Evolutionary conservation across 352 stramenopile species (phyloP), one percentile per base, ranked within the genome.

Genomic region (Phytophthora capsici): DNA sequence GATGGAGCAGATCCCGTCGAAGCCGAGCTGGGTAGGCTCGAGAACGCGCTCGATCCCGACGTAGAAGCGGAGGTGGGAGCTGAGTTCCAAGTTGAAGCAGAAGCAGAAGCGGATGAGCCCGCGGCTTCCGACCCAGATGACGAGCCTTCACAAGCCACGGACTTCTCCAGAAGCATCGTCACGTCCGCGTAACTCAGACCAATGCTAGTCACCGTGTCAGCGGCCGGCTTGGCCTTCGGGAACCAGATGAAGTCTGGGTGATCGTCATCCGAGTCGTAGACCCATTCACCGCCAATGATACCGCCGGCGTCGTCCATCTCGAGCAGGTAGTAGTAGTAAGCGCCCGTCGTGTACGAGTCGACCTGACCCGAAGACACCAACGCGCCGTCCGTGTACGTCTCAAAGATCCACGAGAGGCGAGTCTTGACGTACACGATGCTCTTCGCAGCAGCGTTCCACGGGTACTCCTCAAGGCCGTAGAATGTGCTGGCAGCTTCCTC

Each of bases 241-340:
- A 79, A 57, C 70, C 70, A 82, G 0, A 79, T 20, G 53, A 82
- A 82, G 30, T 82, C 70, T 14, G 66, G 73, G 44, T 82, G 70
- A 25, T 70, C 43, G 13, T 57, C 38, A 7, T 68, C 44, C 34
- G 70, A 79, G 32, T 65, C 60, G 52, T 69, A 72, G 10, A 80
- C 61, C 70, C 73, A 79, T 56, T 82, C 73, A 32, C 73, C 73
- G 20, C 73, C 73, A 54, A 82, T 71, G 23, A 82, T 82, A 4
- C 16, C 17, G 19, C 68, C 63, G n/a, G 20, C 32, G 36, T 53
- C 48, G 32, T 82, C 73, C 56, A 82, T 46, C 41, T 82, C 73
- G 8, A 82, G 56, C 14, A 82, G 46, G 32, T 82, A 82, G 36
- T 43, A 47, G 70, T 77, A 79, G 49, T 66, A 65, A 0, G 40